phyloP scores from a whole-genome alignment of 1,284 basidiomycete species.

The Ceratobasidium papillatum region DNA sequence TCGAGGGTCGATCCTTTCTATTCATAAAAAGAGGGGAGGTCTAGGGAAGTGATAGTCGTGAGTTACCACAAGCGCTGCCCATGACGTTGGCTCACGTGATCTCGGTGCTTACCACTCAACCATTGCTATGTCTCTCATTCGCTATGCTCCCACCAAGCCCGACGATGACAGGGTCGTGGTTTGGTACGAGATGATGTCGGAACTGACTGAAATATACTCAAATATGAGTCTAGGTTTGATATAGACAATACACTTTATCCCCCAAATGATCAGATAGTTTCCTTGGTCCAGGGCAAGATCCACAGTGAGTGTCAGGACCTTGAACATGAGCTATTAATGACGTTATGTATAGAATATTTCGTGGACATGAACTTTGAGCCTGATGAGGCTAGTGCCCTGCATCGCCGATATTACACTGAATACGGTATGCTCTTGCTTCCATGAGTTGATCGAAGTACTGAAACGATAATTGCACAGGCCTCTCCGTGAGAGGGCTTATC shows the following conservation, averaged over 20 bases:
- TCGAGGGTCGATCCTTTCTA: conserved; percentile 31
- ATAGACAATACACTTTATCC: conserved; percentile 90
- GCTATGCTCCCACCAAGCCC: conserved; percentile 19
- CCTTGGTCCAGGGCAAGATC: conserved; percentile 81
- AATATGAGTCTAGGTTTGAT: conserved; percentile 67
- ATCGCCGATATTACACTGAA: conserved; percentile 74
- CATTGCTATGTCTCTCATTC: conserved; percentile 34
- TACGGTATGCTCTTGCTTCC: conserved; percentile 39
- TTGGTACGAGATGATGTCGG: background rate
- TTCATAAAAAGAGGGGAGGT: conserved; percentile 25
- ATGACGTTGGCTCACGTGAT: conserved; percentile 32
- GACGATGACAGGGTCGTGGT: conserved; percentile 23
- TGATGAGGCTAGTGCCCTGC: conserved; percentile 75
- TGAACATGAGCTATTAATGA: background rate
- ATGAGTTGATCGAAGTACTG: background rate
- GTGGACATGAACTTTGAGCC: conserved; percentile 70
- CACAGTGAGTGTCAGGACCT: conserved; percentile 60
- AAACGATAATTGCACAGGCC: conserved; percentile 63
- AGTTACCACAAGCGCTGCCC: conserved; percentile 1
- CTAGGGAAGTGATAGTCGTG: conserved; percentile 9
- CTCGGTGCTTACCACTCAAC: background rate
- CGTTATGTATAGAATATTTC: conserved; percentile 71
- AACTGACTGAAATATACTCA: background rate
- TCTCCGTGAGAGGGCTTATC: conserved; percentile 84
- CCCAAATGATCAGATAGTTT: conserved; percentile 74